phyloP scores from a whole-genome alignment of 148 eudicot species.

The Nepenthes gracilis region DNA sequence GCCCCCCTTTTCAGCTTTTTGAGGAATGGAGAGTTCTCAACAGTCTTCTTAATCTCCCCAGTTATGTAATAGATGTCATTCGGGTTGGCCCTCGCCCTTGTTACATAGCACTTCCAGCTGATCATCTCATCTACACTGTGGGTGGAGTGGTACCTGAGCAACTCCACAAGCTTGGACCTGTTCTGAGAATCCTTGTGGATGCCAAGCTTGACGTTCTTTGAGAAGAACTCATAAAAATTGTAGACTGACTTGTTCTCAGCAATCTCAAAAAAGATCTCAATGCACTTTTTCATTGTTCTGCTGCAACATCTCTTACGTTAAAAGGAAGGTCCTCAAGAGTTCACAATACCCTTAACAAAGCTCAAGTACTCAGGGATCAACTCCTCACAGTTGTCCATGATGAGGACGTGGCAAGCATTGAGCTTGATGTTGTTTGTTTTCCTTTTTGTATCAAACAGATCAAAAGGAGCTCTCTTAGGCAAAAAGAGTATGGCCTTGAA shows the following conservation, averaged over 20 bases:
- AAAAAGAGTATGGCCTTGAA: constrained; percentile 80
- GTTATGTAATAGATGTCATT: constrained; percentile 72
- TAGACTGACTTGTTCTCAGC: constrained; percentile 91
- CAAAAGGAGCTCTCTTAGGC: constrained; percentile 84
- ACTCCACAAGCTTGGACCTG: constrained; percentile 66
- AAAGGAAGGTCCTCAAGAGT: constrained; percentile 78
- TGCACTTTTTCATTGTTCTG: constrained; percentile 87
- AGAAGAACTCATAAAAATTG: constrained; percentile 68
- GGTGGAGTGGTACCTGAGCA: constrained; percentile 80
- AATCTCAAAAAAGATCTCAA: constrained; percentile 79
- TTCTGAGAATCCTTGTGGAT: constrained; percentile 71
- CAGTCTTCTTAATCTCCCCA: constrained; percentile 88
- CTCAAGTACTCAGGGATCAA: constrained; percentile 70
- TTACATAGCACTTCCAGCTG: constrained; percentile 75
- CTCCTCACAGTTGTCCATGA: constrained; percentile 92
- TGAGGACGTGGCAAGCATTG: constrained; percentile 72
- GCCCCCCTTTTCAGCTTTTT: constrained; percentile 78
- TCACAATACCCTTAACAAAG: constrained; percentile 85
- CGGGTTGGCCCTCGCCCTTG: constrained; percentile 84
- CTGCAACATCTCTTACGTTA: constrained; percentile 70
- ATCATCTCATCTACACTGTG: constrained; percentile 88
- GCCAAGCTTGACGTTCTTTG: constrained; percentile 82
- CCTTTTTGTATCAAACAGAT: constrained; percentile 72
- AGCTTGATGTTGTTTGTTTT: constrained; percentile 86
- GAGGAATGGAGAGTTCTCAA: constrained; percentile 85